These are phyloP conservation scores for Phytophthora cactorum DNA, from an alignment of 352 stramenopile species.

Conservation along the genomic window DNA sequence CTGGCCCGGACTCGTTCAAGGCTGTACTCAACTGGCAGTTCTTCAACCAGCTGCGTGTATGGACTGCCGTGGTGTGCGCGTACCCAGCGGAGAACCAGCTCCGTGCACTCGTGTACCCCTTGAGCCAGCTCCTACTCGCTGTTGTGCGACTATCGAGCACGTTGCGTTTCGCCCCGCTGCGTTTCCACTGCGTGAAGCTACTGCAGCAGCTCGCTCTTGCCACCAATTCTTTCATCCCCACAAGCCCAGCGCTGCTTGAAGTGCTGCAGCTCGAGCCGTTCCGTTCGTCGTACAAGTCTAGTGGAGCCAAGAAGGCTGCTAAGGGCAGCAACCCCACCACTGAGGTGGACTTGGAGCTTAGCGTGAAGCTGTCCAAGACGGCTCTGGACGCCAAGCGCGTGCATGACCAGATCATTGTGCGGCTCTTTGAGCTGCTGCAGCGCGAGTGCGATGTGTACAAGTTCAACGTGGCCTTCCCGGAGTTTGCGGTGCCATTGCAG, in stretches of 20 bases:
- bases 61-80: conserved; percentile 95
- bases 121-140: conserved; percentile 91
- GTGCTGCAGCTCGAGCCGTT: conserved; percentile 93
- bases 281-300: conserved; percentile 81
- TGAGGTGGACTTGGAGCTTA: conserved; percentile 79
- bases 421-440: conserved; percentile 94
- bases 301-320: conserved; percentile 44
- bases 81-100: conserved; percentile 90
- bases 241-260: conserved; percentile 93
- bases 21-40: conserved; percentile 98
- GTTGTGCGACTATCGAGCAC: conserved; percentile 82
- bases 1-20: conserved; percentile 90
- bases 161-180: conserved; percentile 90
- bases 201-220: conserved; percentile 96
- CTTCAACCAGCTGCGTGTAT: conserved; percentile 97
- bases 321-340: conserved; percentile 38
- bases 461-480: conserved; percentile 96
- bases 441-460: conserved; percentile 95
- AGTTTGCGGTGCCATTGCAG: conserved; percentile 92
- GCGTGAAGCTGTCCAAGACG: conserved; percentile 94
- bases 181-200: conserved; percentile 96
- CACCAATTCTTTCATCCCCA: conserved; percentile 96
- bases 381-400: conserved; percentile 86
- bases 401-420: conserved; percentile 91
- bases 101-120: conserved; percentile 94